Evolutionary conservation across 768 basidiomycete species (phyloP).

Genomic region (Russula abietina): DNA sequence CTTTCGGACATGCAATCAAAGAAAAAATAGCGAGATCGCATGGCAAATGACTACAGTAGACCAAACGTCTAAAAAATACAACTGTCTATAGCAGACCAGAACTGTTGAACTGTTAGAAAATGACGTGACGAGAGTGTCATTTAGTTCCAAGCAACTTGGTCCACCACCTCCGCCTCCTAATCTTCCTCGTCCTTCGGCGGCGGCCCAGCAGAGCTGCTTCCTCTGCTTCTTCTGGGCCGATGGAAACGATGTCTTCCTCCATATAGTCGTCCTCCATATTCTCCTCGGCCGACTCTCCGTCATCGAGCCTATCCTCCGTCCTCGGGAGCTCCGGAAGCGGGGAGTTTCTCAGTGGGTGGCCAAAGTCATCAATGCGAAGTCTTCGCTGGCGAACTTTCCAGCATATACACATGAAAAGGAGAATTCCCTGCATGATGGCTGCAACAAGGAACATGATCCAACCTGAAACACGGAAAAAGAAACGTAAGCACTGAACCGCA

Average conservation of each 20-base stretch:
- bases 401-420: slow-evolving; percentile 77
- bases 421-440: slow-evolving; percentile 74
- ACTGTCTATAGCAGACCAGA: background rate
- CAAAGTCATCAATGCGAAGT: slow-evolving; percentile 86
- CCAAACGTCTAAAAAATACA: background rate
- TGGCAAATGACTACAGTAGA: background rate
- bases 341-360: slow-evolving; percentile 41
- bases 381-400: slow-evolving; percentile 78
- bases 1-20: background rate
- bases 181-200: slow-evolving; percentile 14
- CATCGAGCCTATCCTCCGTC: slow-evolving; percentile 8
- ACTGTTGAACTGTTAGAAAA: background rate
- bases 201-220: slow-evolving; percentile 1
- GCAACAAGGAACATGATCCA: slow-evolving; percentile 80
- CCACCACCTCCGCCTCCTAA: slow-evolving; percentile 11
- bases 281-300: slow-evolving; percentile 20
- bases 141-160: slow-evolving; percentile 3
- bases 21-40: background rate
- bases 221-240: slow-evolving; percentile 16
- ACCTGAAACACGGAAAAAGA: slow-evolving; percentile 37
- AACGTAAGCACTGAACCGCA: background rate
- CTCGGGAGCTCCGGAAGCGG: slow-evolving; percentile 21
- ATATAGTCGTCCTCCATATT: slow-evolving; percentile 24
- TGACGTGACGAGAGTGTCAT: background rate
- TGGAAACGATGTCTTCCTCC: slow-evolving; percentile 20